Conservation (phyloP, 2,329 filamentous ascomycete genomes). For the Pseudocercospora fuligena region DNA sequence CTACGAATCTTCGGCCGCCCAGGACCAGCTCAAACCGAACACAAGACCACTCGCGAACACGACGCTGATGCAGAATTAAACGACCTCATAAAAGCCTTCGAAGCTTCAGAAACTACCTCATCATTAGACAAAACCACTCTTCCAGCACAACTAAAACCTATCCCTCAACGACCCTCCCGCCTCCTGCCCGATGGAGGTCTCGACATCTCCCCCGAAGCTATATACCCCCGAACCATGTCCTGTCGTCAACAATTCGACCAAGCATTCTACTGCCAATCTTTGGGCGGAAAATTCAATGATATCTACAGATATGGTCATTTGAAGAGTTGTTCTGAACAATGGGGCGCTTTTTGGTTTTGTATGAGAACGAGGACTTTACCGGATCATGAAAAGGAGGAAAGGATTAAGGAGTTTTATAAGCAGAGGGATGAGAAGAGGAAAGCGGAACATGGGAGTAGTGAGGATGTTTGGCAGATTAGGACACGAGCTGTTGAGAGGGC, state of each 20-base stretch:
- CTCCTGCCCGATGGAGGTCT: slow-evolving; percentile 36
- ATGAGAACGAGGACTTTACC: slow-evolving; percentile 77
- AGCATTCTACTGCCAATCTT: slow-evolving; percentile 90
- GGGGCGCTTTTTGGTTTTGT: slow-evolving; percentile 97
- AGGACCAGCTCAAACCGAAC: slow-evolving; percentile 22
- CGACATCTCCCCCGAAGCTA: slow-evolving; percentile 60
- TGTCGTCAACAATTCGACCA: slow-evolving; percentile 90
- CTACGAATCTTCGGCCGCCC: slow-evolving; percentile 38
- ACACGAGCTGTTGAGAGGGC: slow-evolving; percentile 62
- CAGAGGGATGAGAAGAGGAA: slow-evolving; percentile 19
- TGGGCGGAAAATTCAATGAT: slow-evolving; percentile 89
- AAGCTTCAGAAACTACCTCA: slow-evolving; percentile 31
- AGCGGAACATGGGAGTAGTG: slow-evolving; percentile 71
- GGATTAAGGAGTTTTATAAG: slow-evolving; percentile 59
- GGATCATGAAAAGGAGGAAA: slow-evolving; percentile 62
- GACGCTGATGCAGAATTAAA: slow-evolving; percentile 61
- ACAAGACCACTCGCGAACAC: slow-evolving; percentile 45
- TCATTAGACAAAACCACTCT: slow-evolving; percentile 29
- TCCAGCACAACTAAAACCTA: slow-evolving; percentile 10
- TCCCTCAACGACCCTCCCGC: slow-evolving; percentile 27
- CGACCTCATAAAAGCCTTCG: slow-evolving; percentile 57
- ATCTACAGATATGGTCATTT: slow-evolving; percentile 85
- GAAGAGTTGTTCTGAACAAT: slow-evolving; percentile 79
- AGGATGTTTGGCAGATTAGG: slow-evolving; percentile 87
- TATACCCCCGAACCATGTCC: slow-evolving; percentile 82